phyloP scores from a whole-genome alignment of 768 basidiomycete genomes.

The Lactarius pseudohatsudake region DNA sequence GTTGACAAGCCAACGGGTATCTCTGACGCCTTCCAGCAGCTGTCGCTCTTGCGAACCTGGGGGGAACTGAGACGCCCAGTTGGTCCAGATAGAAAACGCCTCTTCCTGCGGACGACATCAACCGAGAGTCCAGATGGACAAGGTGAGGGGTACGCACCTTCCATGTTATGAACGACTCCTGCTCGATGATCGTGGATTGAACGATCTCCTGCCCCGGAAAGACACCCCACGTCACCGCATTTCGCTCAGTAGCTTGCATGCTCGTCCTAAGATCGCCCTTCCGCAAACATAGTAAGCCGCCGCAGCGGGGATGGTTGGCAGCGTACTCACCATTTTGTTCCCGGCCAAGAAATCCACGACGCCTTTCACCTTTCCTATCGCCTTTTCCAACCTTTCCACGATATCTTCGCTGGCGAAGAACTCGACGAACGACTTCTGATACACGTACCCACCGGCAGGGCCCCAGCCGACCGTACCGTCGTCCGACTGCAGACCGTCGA shows the following conservation, averaged over 20 bases:
- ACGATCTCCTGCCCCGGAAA: slow-evolving; percentile 96
- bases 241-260: slow-evolving; percentile 72
- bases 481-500: slow-evolving; percentile 73
- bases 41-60: slow-evolving; percentile 69
- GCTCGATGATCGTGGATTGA: slow-evolving; percentile 96
- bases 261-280: slow-evolving; percentile 83
- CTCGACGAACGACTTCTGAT: slow-evolving; percentile 97
- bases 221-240: slow-evolving; percentile 98
- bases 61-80: slow-evolving; percentile 89
- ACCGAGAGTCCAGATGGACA: slow-evolving; percentile 3
- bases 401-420: slow-evolving; percentile 77
- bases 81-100: slow-evolving; percentile 92
- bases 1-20: slow-evolving; percentile 86
- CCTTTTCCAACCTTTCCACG: slow-evolving; percentile 58
- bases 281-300: background rate
- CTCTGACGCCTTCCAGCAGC: slow-evolving; percentile 68
- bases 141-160: slow-evolving; percentile 57
- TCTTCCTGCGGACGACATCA: slow-evolving; percentile 63
- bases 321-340: slow-evolving; percentile 59
- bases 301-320: background rate
- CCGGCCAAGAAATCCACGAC: slow-evolving; percentile 87
- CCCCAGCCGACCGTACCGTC: slow-evolving; percentile 92
- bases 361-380: slow-evolving; percentile 55
- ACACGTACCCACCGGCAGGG: slow-evolving; percentile 88
- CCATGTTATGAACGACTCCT: slow-evolving; percentile 93